Percentiles rank a stretch among this genome's conserved stretches.
Evolutionary conservation across 805 yeast species (phyloP).

Genomic region (Jamesozyma gamospora): DNA sequence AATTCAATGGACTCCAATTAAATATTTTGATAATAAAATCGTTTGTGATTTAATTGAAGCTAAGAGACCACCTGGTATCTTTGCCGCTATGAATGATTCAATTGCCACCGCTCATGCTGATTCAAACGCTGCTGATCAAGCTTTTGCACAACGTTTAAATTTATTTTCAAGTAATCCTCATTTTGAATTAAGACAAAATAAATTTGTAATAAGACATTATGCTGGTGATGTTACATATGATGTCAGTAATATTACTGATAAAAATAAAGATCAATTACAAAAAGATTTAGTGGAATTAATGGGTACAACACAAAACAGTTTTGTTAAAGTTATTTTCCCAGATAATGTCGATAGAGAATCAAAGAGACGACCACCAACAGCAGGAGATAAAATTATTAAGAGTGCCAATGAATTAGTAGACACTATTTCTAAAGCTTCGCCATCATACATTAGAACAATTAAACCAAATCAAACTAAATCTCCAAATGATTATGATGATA

Average conservation of each 20-base stretch:
- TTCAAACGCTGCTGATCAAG: constrained; percentile 90
- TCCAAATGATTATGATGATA: constrained; percentile 79
- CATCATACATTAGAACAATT: constrained; percentile 94
- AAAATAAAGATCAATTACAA: constrained; percentile 88
- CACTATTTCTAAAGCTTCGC: constrained; percentile 82
- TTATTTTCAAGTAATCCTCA: constrained; percentile 75
- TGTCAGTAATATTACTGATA: constrained; percentile 83
- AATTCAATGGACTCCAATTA: constrained; percentile 95
- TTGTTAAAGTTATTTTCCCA: constrained; percentile 53
- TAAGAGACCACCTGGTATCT: constrained; percentile 89
- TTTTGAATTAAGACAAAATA: constrained; percentile 78
- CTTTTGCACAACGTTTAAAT: constrained; percentile 84
- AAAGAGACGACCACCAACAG: constrained; percentile 85
- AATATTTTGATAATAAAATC: constrained; percentile 89
- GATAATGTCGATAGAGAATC: constrained; percentile 55
- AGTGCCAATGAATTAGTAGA: constrained; percentile 87
- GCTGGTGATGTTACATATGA: constrained; percentile 98
- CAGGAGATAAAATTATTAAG: constrained; percentile 85
- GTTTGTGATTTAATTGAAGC: constrained; percentile 96
- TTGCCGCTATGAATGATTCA: constrained; percentile 94
- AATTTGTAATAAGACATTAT: constrained; percentile 87
- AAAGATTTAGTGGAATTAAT: constrained; percentile 78
- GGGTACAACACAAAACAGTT: constrained; percentile 58
- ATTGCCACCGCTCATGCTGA: constrained; percentile 98
- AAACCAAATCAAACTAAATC: constrained; percentile 92